Percentiles rank a stretch among this genome's conserved stretches.
Evolutionary conservation across 768 basidiomycete genomes (phyloP).

Genomic region (Strobilomyces confusus): DNA sequence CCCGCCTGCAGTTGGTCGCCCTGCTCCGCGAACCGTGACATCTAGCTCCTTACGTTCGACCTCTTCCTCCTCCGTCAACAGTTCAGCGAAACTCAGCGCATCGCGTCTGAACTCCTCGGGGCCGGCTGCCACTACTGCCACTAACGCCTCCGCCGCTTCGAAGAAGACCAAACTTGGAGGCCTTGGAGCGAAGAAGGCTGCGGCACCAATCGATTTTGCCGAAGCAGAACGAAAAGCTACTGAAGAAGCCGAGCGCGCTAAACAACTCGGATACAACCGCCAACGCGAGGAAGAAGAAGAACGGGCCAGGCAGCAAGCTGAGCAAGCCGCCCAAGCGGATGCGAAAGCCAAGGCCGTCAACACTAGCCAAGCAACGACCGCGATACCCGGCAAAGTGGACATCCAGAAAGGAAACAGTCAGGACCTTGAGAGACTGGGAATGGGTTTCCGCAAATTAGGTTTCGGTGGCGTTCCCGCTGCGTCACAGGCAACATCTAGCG

Average conservation of each 20-base stretch:
- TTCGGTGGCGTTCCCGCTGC: constrained; percentile 79
- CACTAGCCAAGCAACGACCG: constrained; percentile 20
- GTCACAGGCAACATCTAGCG: constrained; percentile 48
- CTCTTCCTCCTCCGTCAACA: constrained; percentile 28
- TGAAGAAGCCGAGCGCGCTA: constrained; percentile 90
- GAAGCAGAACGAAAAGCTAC: constrained; percentile 87
- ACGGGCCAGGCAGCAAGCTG: constrained; percentile 59
- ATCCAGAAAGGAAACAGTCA: constrained; percentile 40
- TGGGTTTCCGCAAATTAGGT: constrained; percentile 76
- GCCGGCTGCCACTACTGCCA: constrained; percentile 26
- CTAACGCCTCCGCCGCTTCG: constrained; percentile 32
- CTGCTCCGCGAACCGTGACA: constrained; percentile 58
- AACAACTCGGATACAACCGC: constrained; percentile 88
- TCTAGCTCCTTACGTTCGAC: constrained; percentile 58
- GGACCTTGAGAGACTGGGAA: constrained; percentile 55
- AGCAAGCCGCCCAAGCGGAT: constrained; percentile 34
- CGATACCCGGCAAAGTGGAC: constrained; percentile 28
- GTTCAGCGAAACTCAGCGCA: constrained; percentile 37
- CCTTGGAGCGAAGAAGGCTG: constrained; percentile 85
- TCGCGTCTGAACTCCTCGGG: constrained; percentile 42
- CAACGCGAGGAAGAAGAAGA: constrained; percentile 82
- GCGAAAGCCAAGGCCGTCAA: constrained; percentile 30
- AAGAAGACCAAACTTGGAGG: constrained; percentile 72
- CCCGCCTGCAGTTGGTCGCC: constrained; percentile 58
- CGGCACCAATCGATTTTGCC: constrained; percentile 82